Percentiles rank a stretch among this genome's conserved stretches.
These are phyloP conservation scores for Fusarium caatingaense DNA, from an alignment of 2,329 filamentous ascomycete species.

Conservation along the genomic window DNA sequence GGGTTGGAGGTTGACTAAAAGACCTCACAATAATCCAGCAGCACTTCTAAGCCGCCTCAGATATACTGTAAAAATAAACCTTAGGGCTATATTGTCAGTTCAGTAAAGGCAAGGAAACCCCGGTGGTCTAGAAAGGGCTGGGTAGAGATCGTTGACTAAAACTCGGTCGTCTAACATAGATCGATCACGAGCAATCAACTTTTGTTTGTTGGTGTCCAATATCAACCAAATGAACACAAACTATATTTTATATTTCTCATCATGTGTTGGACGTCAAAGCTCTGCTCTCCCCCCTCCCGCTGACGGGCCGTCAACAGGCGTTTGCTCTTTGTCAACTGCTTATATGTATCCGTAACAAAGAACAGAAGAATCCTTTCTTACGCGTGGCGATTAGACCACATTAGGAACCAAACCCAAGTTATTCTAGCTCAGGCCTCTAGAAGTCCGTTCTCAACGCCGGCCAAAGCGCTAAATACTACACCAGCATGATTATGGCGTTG, in stretches of 20 bases:
- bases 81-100: not conserved
- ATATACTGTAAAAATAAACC: not conserved
- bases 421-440: slow-evolving; percentile 14
- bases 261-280: slow-evolving; percentile 17
- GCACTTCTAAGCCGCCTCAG: not conserved
- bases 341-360: not conserved
- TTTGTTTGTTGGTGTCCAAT: not conserved
- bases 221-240: not conserved
- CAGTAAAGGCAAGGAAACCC: slow-evolving; percentile 13
- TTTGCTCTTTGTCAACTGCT: slow-evolving; percentile 22
- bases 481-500: slow-evolving; percentile 37
- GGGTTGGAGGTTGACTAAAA: slow-evolving; percentile 17
- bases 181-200: not conserved
- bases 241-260: not conserved
- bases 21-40: not conserved
- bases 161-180: not conserved
- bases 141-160: not conserved
- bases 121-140: not conserved
- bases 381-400: slow-evolving; percentile 10
- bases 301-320: slow-evolving; percentile 21
- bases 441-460: slow-evolving; percentile 23
- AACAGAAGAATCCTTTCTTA: not conserved
- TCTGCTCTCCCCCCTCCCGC: slow-evolving; percentile 5
- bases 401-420: slow-evolving; percentile 3
- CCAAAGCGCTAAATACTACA: slow-evolving; percentile 30